phyloP scores from a whole-genome alignment of 2,329 filamentous ascomycete species.

The Verticillium nonalfalfae region DNA sequence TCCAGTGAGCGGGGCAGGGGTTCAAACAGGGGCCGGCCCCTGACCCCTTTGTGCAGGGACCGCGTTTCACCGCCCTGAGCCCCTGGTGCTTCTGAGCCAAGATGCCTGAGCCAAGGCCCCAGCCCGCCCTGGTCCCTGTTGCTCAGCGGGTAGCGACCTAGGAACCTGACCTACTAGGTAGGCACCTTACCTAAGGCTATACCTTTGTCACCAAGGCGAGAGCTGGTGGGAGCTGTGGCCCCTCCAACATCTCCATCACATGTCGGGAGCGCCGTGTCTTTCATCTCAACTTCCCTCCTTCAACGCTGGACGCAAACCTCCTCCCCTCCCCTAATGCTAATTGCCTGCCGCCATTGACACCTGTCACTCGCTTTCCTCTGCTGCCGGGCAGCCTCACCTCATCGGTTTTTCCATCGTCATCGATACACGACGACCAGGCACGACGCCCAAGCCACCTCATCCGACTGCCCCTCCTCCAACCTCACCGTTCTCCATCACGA shows the following conservation, averaged over 20 bases:
- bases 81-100: too few relatives aligned
- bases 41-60: neutral
- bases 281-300: conserved; percentile 1
- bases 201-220: too few relatives aligned
- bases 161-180: too few relatives aligned
- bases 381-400: neutral
- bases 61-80: neutral
- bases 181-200: too few relatives aligned
- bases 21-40: conserved; percentile 1
- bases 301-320: neutral
- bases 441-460: conserved; percentile 17
- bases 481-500: neutral
- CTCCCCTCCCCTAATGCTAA: neutral
- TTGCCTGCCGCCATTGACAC: neutral
- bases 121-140: too few relatives aligned
- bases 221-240: neutral
- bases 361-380: neutral
- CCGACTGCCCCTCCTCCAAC: neutral
- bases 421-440: neutral
- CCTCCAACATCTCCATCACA: neutral
- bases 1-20: neutral
- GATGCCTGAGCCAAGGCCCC: too few relatives aligned
- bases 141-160: too few relatives aligned
- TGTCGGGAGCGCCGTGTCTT: neutral
- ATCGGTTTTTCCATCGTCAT: neutral